Evolutionary conservation across 495 filamentous ascomycete species (phyloP).

Genomic region (Penicillium malachiteum): DNA sequence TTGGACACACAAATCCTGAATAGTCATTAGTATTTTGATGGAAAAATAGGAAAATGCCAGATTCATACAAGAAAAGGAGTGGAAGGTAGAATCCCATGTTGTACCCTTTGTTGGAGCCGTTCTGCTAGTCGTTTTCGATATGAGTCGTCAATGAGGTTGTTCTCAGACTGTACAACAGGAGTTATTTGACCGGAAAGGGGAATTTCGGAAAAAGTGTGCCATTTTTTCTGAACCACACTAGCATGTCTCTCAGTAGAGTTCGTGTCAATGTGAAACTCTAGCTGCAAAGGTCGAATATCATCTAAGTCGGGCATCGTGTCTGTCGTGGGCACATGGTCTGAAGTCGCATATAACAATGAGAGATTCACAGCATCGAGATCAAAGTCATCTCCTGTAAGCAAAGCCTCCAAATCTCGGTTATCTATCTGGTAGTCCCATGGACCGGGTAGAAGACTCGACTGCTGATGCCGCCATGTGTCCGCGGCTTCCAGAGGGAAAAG

Average conservation of each 20-base stretch:
- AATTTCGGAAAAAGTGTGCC: slow-evolving; percentile 12
- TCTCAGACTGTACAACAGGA: slow-evolving; percentile 6
- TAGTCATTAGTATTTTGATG: slow-evolving; percentile 5
- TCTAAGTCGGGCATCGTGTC: not conserved
- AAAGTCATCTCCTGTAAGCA: slow-evolving; percentile 21
- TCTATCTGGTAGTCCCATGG: slow-evolving; percentile 5
- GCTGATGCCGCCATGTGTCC: slow-evolving; percentile 9
- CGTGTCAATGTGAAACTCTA: not conserved
- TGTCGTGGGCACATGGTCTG: slow-evolving; percentile 2
- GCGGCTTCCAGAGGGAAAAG: slow-evolving; percentile 5
- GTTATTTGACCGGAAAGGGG: slow-evolving; percentile 9
- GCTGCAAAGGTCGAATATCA: not conserved
- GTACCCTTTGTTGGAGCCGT: slow-evolving; percentile 16
- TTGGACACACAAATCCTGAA: slow-evolving; percentile 26
- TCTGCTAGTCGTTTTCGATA: slow-evolving; percentile 20
- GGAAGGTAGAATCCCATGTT: slow-evolving; percentile 21
- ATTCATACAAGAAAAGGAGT: slow-evolving; percentile 22
- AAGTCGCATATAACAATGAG: slow-evolving; percentile 12
- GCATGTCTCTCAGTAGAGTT: not conserved
- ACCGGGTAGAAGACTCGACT: not conserved
- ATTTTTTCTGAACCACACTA: slow-evolving; percentile 8
- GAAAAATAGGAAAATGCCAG: not conserved
- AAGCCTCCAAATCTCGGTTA: slow-evolving; percentile 7
- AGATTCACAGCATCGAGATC: slow-evolving; percentile 25
- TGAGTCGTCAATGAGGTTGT: slow-evolving; percentile 19